Evolutionary conservation across 371 early-diverging fungal species (phyloP), one percentile per base, ranked within the genome.

Genomic region (Zopfochytrium polystomum): DNA sequence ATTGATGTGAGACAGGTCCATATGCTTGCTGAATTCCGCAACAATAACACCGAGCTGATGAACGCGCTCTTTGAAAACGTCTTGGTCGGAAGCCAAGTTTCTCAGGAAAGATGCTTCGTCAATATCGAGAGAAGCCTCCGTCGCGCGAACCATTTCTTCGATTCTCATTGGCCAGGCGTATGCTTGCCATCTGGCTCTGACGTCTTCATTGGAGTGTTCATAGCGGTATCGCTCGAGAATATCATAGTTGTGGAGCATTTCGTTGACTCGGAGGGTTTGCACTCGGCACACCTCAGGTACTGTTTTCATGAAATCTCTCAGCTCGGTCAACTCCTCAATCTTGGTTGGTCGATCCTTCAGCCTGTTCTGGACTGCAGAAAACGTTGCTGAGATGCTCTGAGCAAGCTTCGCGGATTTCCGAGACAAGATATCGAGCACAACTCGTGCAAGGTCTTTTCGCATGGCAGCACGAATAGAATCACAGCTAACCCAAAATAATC

Each of bases 41-140:
- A 83, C 71, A 38, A 73, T 50, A 20, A 65, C 59, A 22, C 61
- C 54, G 31, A 83, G 61, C 20, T 69, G 64, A 54, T 74, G 66
- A 33, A 83, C 50, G 15, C 77, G 66, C 57, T 83, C 84, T 55
- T 79, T 79, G 72, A 82, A 82, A 3, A 81, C 62, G 58, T 83
- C 84, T 62, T 82, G 82, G 62, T 83, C 84, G n/a, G 72, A 65
- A 6, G 62, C 63, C 15, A 83, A 65, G 58, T 68, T 76, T 9
- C 73, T 62, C 31, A 74, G 42, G 66, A 83, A 83, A 30, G 58
- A 55, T 20, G 63, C 62, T 51, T 82, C 79, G 44, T 83, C 84
- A 20, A 63, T 62, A 23, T 68, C 72, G 13, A 77, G 58, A 3
- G 67, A 43, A 0, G 68, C 61, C 55, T 81, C 76, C 7, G 78